Conservation (phyloP, 2,329 filamentous ascomycete species). For the Podosphaera leucotricha region DNA sequence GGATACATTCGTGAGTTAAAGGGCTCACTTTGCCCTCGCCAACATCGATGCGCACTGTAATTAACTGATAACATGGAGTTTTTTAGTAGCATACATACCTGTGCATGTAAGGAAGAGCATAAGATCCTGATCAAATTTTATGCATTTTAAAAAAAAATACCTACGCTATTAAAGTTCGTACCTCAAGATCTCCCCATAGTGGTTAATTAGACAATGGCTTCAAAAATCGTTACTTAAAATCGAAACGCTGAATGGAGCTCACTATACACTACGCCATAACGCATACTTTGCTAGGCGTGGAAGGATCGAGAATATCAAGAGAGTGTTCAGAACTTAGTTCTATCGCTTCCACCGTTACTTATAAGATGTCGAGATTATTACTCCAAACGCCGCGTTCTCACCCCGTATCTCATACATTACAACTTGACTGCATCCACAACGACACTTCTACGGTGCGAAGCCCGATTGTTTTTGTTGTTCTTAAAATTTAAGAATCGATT, state of each 20-base stretch:
- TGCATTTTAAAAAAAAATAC: not conserved
- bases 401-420: not conserved
- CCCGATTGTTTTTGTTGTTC: not conserved
- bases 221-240: not conserved
- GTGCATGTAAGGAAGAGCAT: too few relatives aligned
- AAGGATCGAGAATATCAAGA: not conserved
- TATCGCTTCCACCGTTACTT: not conserved
- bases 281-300: not conserved
- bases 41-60: too few relatives aligned
- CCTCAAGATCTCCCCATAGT: not conserved
- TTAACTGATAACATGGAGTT: too few relatives aligned
- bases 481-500: constrained; percentile 6
- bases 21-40: too few relatives aligned
- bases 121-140: too few relatives aligned
- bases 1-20: too few relatives aligned
- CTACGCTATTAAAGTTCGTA: not conserved
- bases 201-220: not conserved
- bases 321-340: not conserved
- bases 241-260: not conserved
- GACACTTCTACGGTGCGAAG: not conserved
- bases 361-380: not conserved
- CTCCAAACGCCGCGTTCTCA: not conserved
- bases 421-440: not conserved
- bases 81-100: too few relatives aligned
- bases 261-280: not conserved